Percentiles rank a stretch among this genome's conserved stretches.
These are phyloP conservation scores for Yueomyces sinensis DNA, from an alignment of 805 yeast genomes.

Conservation along the genomic window DNA sequence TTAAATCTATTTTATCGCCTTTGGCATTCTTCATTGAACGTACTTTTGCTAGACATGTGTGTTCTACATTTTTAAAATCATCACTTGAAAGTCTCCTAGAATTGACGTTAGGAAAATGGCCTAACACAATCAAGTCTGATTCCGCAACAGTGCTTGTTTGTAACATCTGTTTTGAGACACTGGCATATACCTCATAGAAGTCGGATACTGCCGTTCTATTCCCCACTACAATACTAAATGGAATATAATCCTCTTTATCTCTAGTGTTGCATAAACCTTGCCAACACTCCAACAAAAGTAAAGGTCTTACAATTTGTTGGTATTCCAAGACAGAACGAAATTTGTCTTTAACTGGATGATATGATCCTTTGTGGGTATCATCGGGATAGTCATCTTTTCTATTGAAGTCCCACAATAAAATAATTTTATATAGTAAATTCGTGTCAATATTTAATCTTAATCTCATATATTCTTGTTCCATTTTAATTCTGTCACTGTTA, in stretches of 20 bases:
- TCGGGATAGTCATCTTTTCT: conserved; percentile 44
- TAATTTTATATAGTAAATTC: conserved; percentile 54
- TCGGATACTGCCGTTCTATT: conserved; percentile 74
- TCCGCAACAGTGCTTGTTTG: conserved; percentile 49
- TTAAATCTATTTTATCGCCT: conserved; percentile 59
- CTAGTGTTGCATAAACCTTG: conserved; percentile 70
- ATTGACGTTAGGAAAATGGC: conserved; percentile 31
- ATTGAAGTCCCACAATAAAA: conserved; percentile 69
- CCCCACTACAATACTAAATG: conserved; percentile 60
- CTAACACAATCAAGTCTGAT: conserved; percentile 59
- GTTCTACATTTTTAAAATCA: conserved; percentile 21
- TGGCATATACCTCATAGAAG: conserved; percentile 76
- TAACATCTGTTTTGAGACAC: conserved; percentile 41
- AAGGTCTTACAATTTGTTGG: conserved; percentile 57
- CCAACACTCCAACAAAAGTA: conserved; percentile 85
- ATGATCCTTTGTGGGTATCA: conserved; percentile 29
- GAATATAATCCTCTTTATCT: conserved; percentile 38
- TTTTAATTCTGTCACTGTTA: conserved; percentile 31
- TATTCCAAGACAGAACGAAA: conserved; percentile 57
- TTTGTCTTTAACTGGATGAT: conserved; percentile 36
- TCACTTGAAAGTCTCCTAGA: conserved; percentile 21
- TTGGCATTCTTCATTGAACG: conserved; percentile 54
- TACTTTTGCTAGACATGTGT: conserved; percentile 72
- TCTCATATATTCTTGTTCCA: conserved; percentile 68
- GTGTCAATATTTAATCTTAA: conserved; percentile 65